A percentile compares a stretch with the other conserved stretches of the same genome.
These are phyloP conservation scores for Tulasnella sp. DNA, from an alignment of 768 basidiomycete genomes.

Conservation along the genomic window DNA sequence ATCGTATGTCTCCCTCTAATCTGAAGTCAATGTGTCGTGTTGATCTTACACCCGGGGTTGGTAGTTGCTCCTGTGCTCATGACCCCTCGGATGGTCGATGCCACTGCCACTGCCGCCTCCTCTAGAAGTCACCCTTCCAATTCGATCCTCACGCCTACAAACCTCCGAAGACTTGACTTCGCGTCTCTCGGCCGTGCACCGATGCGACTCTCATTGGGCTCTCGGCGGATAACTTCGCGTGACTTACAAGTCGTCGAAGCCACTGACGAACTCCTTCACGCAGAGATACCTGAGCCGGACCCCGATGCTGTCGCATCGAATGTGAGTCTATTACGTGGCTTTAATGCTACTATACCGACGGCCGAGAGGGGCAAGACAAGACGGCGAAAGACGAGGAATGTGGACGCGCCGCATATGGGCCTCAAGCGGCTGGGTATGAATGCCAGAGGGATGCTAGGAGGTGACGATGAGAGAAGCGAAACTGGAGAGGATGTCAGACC, in stretches of 20 bases:
- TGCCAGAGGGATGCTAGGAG: conserved; percentile 60
- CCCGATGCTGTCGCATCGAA: conserved; percentile 48
- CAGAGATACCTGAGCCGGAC: conserved; percentile 62
- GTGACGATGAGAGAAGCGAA: conserved; percentile 32
- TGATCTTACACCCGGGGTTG: conserved; percentile 8
- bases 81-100: conserved; percentile 72
- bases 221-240: conserved; percentile 64
- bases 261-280: conserved; percentile 60
- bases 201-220: conserved; percentile 51
- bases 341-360: conserved; percentile 90
- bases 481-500: conserved; percentile 32
- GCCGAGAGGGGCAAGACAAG: conserved; percentile 68
- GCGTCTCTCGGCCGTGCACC: conserved; percentile 72
- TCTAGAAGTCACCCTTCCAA: conserved; percentile 28
- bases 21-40: background rate
- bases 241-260: conserved; percentile 79
- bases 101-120: conserved; percentile 48
- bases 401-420: conserved; percentile 65
- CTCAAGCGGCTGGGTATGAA: conserved; percentile 70
- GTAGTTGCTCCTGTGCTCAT: conserved; percentile 80
- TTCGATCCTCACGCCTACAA: conserved; percentile 27
- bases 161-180: conserved; percentile 42
- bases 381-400: conserved; percentile 67
- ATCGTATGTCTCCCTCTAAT: conserved; percentile 41
- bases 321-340: conserved; percentile 79